Conservation (phyloP, 306 rosid genomes). For the Amphicarpaea edgeworthii region DNA sequence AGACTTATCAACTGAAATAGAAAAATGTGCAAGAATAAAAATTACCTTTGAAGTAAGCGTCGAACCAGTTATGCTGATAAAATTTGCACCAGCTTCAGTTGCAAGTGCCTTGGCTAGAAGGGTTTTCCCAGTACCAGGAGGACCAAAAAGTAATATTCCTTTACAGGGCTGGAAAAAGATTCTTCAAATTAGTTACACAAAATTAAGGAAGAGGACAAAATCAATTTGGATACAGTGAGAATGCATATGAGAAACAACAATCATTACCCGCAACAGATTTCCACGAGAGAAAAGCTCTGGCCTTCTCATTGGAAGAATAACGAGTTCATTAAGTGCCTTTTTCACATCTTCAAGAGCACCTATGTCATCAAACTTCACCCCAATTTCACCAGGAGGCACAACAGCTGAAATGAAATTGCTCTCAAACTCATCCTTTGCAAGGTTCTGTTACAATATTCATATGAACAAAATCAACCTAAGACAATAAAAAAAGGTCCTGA, state of each 20-base stretch:
- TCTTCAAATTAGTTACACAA: slow-evolving; percentile 41
- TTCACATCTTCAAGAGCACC: slow-evolving; percentile 98
- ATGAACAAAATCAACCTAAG: slow-evolving; percentile 30
- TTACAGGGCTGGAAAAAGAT: slow-evolving; percentile 80
- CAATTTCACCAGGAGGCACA: slow-evolving; percentile 95
- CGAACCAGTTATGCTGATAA: slow-evolving; percentile 97
- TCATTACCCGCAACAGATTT: slow-evolving; percentile 87
- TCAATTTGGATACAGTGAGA: slow-evolving; percentile 30
- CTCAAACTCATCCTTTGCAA: slow-evolving; percentile 96
- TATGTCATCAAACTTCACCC: slow-evolving; percentile 92
- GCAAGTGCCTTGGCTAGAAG: slow-evolving; percentile 99
- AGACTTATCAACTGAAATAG: slow-evolving; percentile 26
- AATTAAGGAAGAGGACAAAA: slow-evolving; percentile 12
- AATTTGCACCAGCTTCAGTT: slow-evolving; percentile 96
- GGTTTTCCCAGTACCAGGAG: slow-evolving; percentile 99
- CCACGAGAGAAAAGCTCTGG: slow-evolving; percentile 96
- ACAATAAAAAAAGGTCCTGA: slow-evolving; percentile 22
- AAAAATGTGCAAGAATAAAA: slow-evolving; percentile 1
- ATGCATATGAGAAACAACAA: slow-evolving; percentile 34
- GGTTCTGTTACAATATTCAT: slow-evolving; percentile 64
- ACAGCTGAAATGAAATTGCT: slow-evolving; percentile 92
- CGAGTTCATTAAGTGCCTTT: slow-evolving; percentile 88
- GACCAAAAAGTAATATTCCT: slow-evolving; percentile 98
- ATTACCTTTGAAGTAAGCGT: slow-evolving; percentile 94
- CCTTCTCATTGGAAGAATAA: slow-evolving; percentile 96